Base-by-base conservation (phyloP, 768 basidiomycete genomes). In the Russula sp. region DNA sequence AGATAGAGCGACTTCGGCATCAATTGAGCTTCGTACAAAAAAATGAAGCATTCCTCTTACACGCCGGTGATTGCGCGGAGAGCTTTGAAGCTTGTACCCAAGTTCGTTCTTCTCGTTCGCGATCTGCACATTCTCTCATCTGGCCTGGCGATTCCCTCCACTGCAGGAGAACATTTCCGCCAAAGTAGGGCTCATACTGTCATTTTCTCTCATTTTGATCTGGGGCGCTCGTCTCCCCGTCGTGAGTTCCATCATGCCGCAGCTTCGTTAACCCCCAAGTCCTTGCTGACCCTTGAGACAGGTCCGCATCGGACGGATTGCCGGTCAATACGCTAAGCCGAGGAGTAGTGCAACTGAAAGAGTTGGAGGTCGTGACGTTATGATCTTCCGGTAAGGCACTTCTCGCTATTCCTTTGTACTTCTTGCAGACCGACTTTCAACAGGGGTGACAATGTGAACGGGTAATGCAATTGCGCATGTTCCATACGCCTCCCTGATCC, bases 51-150 rank as follows among this genome's bases (percentile, higher is more conserved):
- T 98, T 99, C 75, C 79, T 99, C 42, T 81, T 99, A 2, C 97
- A 99, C 65, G 97, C 97, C 0, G 97, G 97, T 2, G 97, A 99
- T 71, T 99, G 97, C 70, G 94, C 93, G n/a, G 92, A 95, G 74
- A 89, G 91, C 72, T 95, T 96, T 70, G 88, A 91, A 68, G 92
- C 91, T 0, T 94, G 92, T 72, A 93, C 90, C 0, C 84, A 91
- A 65, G 91, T 91, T 71, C 69, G 82, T 78, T 44, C n/a, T 34
- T 34, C 34, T 40, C 0, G 4, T 32, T 27, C 39, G 14, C 55
- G 39, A 47, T 6, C 47, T 60, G 40, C 58, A 59, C 14, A 16
- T 31, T 10, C 18, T 14, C 37, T 27, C 20, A 44, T 27, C 47
- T 52, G 50, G n/a, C 32, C 22, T 9, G 9, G 6, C 5, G n/a